These are phyloP conservation scores for Plasmodium vinckei DNA, from an alignment of 169 alveolate species.

Conservation along the genomic window DNA sequence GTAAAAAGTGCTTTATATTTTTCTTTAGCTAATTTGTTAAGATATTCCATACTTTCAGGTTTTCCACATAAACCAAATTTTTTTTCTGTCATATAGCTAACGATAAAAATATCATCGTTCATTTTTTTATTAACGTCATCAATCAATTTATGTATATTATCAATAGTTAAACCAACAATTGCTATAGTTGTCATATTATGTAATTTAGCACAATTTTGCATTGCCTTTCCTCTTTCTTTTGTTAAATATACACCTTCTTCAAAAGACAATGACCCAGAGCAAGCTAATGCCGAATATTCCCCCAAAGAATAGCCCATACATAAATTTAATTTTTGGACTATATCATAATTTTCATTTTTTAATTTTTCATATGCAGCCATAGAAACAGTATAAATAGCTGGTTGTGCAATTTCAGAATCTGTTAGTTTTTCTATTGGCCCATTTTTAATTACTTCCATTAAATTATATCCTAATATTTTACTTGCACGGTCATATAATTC, in stretches of 20 bases:
- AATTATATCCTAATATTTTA: constrained; percentile 76
- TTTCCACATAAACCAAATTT: constrained; percentile 76
- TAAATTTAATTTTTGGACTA: constrained; percentile 39
- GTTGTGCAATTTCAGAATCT: constrained; percentile 78
- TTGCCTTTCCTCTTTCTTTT: constrained; percentile 77
- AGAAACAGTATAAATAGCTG: constrained; percentile 80
- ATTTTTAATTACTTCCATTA: constrained; percentile 76
- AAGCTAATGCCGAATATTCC: constrained; percentile 81
- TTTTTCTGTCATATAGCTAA: constrained; percentile 73
- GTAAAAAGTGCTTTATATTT: constrained; percentile 70
- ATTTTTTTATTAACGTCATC: constrained; percentile 55
- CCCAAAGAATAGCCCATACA: constrained; percentile 82
- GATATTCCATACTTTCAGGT: constrained; percentile 67
- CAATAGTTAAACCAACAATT: constrained; percentile 78
- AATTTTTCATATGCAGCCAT: constrained; percentile 79
- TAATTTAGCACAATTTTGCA: constrained; percentile 79
- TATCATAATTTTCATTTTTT: constrained; percentile 66
- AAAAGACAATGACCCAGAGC: constrained; percentile 78
- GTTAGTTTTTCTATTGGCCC: constrained; percentile 80
- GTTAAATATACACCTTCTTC: constrained; percentile 81
- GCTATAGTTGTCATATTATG: constrained; percentile 74
- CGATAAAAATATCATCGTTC: constrained; percentile 69
- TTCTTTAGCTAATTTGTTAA: constrained; percentile 68
- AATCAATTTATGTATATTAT: constrained; percentile 55
- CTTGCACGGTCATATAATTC: constrained; percentile 77